A percentile compares a stretch with the other conserved stretches of the same genome.
These are phyloP conservation scores for Lasiodiplodia theobromae DNA, from an alignment of 2,329 filamentous ascomycete species.

Conservation along the genomic window DNA sequence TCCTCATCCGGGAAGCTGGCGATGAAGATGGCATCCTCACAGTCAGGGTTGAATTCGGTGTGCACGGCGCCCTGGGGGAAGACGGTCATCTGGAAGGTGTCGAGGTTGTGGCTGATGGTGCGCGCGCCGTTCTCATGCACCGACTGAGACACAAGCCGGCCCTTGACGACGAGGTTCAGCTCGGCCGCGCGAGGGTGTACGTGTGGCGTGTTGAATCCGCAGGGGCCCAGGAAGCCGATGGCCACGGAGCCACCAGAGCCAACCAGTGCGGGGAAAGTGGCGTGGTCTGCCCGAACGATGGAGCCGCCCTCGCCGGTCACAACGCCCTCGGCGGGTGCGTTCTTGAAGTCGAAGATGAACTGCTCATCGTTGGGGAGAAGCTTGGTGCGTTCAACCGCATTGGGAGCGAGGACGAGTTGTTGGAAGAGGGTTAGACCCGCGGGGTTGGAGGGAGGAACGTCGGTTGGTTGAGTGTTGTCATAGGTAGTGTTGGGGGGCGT, in stretches of 20 bases:
- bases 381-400: conserved; percentile 27
- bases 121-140: conserved; percentile 51
- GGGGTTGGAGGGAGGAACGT: background rate
- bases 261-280: conserved; percentile 29
- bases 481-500: too few species aligned
- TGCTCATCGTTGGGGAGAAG: conserved; percentile 27
- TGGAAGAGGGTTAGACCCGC: conserved; percentile 9
- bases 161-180: conserved; percentile 60
- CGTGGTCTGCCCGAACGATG: conserved; percentile 22
- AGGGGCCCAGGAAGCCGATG: conserved; percentile 30
- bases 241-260: conserved; percentile 25
- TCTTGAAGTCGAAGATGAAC: conserved; percentile 31
- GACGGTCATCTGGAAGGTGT: conserved; percentile 58
- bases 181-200: conserved; percentile 62
- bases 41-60: conserved; percentile 51
- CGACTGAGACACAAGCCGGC: conserved; percentile 60
- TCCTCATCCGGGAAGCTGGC: conserved; percentile 60
- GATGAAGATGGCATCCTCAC: conserved; percentile 55
- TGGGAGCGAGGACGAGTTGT: conserved; percentile 13
- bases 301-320: conserved; percentile 28
- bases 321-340: conserved; percentile 17
- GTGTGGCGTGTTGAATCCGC: conserved; percentile 59
- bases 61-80: conserved; percentile 64
- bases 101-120: conserved; percentile 47
- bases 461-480: too few species aligned